Base-by-base conservation (phyloP, 306 rosid species). In the Rosa lucieae region DNA sequence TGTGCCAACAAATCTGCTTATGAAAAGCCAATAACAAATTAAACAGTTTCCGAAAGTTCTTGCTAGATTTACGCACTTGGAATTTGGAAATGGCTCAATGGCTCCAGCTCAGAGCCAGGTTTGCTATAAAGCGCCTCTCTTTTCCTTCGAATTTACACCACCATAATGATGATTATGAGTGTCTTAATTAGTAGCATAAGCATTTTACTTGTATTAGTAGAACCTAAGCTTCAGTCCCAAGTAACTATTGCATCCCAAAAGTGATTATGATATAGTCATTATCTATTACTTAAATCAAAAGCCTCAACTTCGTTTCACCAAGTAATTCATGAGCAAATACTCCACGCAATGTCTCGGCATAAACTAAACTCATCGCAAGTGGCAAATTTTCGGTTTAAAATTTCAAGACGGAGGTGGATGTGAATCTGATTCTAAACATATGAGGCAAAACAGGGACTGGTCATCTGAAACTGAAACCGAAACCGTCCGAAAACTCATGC, bases 401-500 rank as follows among this genome's bases (percentile, higher is more conserved):
- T 73, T 44, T 73, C 75, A 29, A 73, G 72, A 62, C 11, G 14
- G 26, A 43, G 58, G 4, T 43, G 40, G 43, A 11, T 3, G 5
- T 13, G 37, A 13, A 5, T 39, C 51, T 18, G 51, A 20, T 49
- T 43, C 42, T 70, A 61, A 49, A 63, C 51, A 53, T 53, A 66
- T 0, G 53, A 32, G 56, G 35, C 58, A 32, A 58, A 46, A 32
- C 44, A 65, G 44, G 3, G 70, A 35, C 70, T 13, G 70, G 3
- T 65, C 70, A 65, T 32, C 43, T 5, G 42, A 32, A 23, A 1
- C n/a, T 10, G 29, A 35, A 75, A 47, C 77, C 66, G 29, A 35
- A 75, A 47, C 77, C 66, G 66, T 52, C 15, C 71, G 17, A 79
- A 80, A 77, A 83, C 59, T 35, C 61, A 65, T 81, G 84, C 77